Base-by-base conservation (phyloP, 2,329 filamentous ascomycete species). In the Aspergillus sclerotialis region DNA sequence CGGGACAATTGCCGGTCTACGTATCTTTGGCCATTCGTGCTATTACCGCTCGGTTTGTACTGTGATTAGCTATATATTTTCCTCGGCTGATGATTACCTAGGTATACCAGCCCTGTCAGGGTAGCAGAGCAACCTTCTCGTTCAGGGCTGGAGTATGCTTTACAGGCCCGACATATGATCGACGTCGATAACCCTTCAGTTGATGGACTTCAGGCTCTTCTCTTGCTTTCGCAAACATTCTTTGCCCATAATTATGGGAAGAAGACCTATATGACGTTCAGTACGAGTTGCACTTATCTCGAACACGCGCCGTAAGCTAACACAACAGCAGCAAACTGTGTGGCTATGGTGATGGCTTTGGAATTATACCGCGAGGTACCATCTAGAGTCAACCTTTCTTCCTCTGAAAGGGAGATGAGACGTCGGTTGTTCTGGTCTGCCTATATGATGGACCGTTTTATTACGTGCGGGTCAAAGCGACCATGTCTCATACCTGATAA, bases 391-490 rank as follows among this genome's bases (percentile, higher is more conserved):
- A 74, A 76, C 36, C 70, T 84, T 8, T 75, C 77, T 0, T 70
- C 78, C 0, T 66, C 77, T 4, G 86, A 93, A 53, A 75, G 82
- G 36, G 87, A 93, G 63, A 79, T 80, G 52, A 74, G 84, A 29
- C 72, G 87, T 35, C 75, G 84, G n/a, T 66, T 93, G 2, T 94
- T 94, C 59, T 94, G 87, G 87, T 81, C 84, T 2, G 90, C 84
- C 54, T 94, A 92, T 49, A 67, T 93, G 16, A 80, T 93, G 59
- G 87, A 94, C 53, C 76, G 84, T n/a, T 92, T 90, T 48, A 73
- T 81, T 46, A 77, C 83, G 1, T 87, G 83, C 45, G 87, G 87
- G 11, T 90, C 86, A 3, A 87, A 84, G 50, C 73, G 87, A 7
- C 84, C 86, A 0, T 85, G 83, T n/a, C 65, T 93, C 6, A 80